Evolutionary conservation across 208 protist genomes (phyloP).

Genomic region (Crithidia expoeki): DNA sequence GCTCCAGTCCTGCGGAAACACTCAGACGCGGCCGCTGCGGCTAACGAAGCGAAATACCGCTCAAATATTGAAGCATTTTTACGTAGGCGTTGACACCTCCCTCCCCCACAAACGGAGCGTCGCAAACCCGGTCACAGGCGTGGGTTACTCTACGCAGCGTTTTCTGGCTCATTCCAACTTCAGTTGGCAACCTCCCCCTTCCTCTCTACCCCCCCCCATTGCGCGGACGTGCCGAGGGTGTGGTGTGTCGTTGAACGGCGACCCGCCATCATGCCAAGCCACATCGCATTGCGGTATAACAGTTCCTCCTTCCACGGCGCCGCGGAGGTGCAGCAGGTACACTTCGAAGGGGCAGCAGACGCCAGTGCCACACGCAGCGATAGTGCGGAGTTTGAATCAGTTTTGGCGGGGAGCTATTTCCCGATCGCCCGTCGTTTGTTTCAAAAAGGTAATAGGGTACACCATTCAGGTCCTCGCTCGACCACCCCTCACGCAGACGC

Average conservation of each 20-base stretch:
- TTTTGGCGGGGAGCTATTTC: too few species aligned
- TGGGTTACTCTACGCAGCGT: constrained; percentile 36
- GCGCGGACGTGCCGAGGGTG: constrained; percentile 13
- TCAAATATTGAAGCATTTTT: constrained; percentile 47
- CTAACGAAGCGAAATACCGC: constrained; percentile 26
- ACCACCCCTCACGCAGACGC: too few species aligned
- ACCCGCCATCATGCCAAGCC: constrained; percentile 34
- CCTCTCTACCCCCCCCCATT: constrained; percentile 41
- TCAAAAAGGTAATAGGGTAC: too few species aligned
- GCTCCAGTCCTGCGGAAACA: too few species aligned
- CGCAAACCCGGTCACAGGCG: constrained; percentile 30
- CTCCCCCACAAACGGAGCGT: constrained; percentile 41
- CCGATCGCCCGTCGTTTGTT: too few species aligned
- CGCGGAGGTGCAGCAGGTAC: constrained; percentile 26
- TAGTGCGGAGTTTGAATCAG: too few species aligned
- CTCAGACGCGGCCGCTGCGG: too few species aligned
- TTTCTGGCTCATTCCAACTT: constrained; percentile 48
- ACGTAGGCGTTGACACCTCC: constrained; percentile 54
- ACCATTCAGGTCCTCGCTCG: too few species aligned
- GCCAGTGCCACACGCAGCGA: constrained; percentile 9
- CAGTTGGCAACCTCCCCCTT: constrained; percentile 34
- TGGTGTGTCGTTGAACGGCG: constrained; percentile 18
- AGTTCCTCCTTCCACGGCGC: constrained; percentile 28
- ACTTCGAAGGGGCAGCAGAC: constrained; percentile 15
- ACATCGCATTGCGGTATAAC: constrained; percentile 22